Conservation (phyloP, 2,329 filamentous ascomycete species). For the Mycocentrospora acerina region DNA sequence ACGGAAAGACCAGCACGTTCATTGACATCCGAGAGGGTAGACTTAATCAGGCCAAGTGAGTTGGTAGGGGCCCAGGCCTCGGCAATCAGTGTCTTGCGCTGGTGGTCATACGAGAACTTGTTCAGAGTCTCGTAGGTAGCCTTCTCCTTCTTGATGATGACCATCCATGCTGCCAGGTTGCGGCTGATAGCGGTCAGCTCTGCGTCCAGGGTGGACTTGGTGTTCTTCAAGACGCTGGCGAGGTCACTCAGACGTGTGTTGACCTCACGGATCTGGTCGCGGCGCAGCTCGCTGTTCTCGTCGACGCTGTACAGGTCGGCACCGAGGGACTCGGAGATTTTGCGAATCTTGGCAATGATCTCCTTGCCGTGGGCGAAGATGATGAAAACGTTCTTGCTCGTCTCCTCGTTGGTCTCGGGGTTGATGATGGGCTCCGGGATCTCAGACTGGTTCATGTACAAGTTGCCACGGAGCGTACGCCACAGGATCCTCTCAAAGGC, state of each 20-base stretch:
- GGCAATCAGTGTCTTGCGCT: constrained; percentile 92
- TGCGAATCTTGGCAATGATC: constrained; percentile 97
- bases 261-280: constrained; percentile 96
- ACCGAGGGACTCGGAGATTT: constrained; percentile 96
- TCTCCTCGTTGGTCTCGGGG: constrained; percentile 85
- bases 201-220: constrained; percentile 87
- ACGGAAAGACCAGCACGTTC: constrained; percentile 95
- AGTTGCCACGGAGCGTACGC: constrained; percentile 93
- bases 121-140: constrained; percentile 95
- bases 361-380: constrained; percentile 99
- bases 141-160: constrained; percentile 97
- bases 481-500: constrained; percentile 97
- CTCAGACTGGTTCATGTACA: constrained; percentile 99
- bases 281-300: constrained; percentile 91
- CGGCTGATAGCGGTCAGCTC: constrained; percentile 93
- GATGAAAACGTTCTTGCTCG: constrained; percentile 98
- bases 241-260: constrained; percentile 91
- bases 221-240: constrained; percentile 89
- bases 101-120: constrained; percentile 93
- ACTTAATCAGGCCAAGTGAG: constrained; percentile 83
- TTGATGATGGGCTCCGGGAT: constrained; percentile 92
- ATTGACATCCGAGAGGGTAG: constrained; percentile 93
- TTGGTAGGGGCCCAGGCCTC: constrained; percentile 98
- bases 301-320: constrained; percentile 96
- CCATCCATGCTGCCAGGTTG: constrained; percentile 93